Conservation (phyloP, 768 basidiomycete species). For the Suillus subaureus region DNA sequence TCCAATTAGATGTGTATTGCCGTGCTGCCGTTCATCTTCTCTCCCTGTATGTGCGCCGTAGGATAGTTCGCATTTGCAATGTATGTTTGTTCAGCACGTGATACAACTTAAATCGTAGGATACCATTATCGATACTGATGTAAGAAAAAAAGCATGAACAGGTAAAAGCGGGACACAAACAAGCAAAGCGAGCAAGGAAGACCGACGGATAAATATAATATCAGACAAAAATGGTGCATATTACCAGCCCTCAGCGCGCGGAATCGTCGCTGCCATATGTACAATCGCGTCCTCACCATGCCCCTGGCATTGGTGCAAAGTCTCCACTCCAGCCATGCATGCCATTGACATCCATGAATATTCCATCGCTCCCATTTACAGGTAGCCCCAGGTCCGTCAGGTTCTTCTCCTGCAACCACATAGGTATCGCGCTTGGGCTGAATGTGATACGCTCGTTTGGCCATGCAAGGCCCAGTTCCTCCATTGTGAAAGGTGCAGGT, state of each 20-base stretch:
- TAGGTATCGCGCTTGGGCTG: constrained; percentile 80
- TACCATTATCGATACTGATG: constrained; percentile 4
- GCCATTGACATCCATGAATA: constrained; percentile 78
- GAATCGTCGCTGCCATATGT: neutral
- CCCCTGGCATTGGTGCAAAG: constrained; percentile 77
- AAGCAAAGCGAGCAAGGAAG: neutral
- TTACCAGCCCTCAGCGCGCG: neutral
- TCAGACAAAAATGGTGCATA: constrained; percentile 4
- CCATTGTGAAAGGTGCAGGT: constrained; percentile 74
- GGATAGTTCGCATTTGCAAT: constrained; percentile 4
- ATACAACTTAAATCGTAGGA: neutral
- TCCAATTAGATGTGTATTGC: neutral
- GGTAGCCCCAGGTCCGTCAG: constrained; percentile 89
- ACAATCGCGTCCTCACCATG: constrained; percentile 60
- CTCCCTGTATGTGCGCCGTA: neutral
- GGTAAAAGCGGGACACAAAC: constrained; percentile 2
- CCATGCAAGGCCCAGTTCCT: constrained; percentile 82
- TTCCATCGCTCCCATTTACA: constrained; percentile 88
- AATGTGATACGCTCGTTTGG: constrained; percentile 66
- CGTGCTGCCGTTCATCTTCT: neutral
- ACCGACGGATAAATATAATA: neutral
- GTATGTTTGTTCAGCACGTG: constrained; percentile 9
- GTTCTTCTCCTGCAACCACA: constrained; percentile 94
- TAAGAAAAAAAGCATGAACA: neutral
- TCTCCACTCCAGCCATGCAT: constrained; percentile 78